Evolutionary conservation across 176 grass and related monocot species (phyloP).

Genomic region (Phyllostachys edulis): DNA sequence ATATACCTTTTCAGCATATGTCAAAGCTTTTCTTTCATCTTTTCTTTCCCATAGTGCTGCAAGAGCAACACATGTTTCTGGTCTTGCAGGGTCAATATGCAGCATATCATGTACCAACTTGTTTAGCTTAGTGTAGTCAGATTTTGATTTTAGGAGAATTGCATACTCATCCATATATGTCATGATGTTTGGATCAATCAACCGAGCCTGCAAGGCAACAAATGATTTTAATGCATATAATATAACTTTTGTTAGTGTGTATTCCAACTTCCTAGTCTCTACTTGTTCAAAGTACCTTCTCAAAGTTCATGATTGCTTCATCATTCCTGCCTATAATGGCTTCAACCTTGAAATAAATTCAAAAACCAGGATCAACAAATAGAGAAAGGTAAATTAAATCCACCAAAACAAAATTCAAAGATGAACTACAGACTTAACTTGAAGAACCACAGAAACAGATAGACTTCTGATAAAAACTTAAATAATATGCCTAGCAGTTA

Average conservation of each 20-base stretch:
- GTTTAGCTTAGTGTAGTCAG: constrained; percentile 81
- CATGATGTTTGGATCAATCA: constrained; percentile 78
- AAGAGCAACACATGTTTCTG: constrained; percentile 89
- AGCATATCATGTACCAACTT: constrained; percentile 96
- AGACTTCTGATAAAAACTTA: not conserved
- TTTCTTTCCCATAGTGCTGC: constrained; percentile 91
- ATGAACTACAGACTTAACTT: constrained; percentile 14
- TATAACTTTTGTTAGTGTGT: not conserved
- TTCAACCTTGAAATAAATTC: constrained; percentile 71
- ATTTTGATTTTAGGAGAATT: constrained; percentile 85
- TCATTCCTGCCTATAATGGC: constrained; percentile 83
- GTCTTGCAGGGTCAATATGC: constrained; percentile 79
- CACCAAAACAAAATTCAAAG: constrained; percentile 6
- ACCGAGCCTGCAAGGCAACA: constrained; percentile 53
- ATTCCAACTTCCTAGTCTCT: not conserved
- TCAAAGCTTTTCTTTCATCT: constrained; percentile 43
- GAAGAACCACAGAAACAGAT: constrained; percentile 9
- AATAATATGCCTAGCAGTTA: not conserved
- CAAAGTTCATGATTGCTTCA: constrained; percentile 93
- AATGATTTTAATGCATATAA: not conserved
- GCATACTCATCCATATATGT: constrained; percentile 99
- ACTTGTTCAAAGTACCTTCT: constrained; percentile 66
- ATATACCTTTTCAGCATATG: constrained; percentile 87
- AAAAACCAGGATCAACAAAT: constrained; percentile 22
- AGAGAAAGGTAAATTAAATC: constrained; percentile 1